Base-by-base conservation (phyloP, 1,284 basidiomycete species). In the Malassezia yamatoensis region DNA sequence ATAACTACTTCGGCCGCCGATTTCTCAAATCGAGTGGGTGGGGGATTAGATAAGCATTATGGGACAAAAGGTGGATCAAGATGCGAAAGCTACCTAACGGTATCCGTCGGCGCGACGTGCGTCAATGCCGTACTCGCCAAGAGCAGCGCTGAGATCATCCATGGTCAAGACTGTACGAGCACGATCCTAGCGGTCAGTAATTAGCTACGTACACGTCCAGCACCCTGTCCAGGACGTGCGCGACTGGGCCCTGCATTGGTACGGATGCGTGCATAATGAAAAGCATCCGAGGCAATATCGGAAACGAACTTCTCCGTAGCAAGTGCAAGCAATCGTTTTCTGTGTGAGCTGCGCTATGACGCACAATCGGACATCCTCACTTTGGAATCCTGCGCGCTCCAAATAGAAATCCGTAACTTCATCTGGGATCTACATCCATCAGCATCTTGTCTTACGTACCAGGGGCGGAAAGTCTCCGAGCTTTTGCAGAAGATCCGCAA, bases 391-490 rank as follows among this genome's bases (percentile, higher is more conserved):
- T 18, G 91, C 88, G 58, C 85, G 81, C 76, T 98, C 90, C 10
- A 99, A 82, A 77, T 96, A 98, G 76, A 93, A 96, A 70, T 96
- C 90, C 4, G 93, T 94, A 13, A 99, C 90, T 76, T 98, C 90
- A 74, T 93, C 94, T 1, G 94, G 94, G 64, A 99, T 90, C 89
- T 94, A 38, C 8, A 16, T 10, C 32, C 18, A 24, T 33, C 42
- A 32, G 47, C 41, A 29, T n/a, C 11, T 11, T 4, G 5, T 13
- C n/a, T 33, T 9, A 36, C 16, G 35, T 48, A 47, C 90, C 75
- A 99, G 76, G 36, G 94, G 94, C 67, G 94, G 88, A 75, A 96
- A 96, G 41, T 93, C 90, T 69, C 98, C 93, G 37, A 99, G 80
- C 85, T 93, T 88, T 46, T 90, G 80, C 78, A 99, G 80, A 71